Conservation (phyloP, 257 asterid genomes). For the Eustoma russellianum region DNA sequence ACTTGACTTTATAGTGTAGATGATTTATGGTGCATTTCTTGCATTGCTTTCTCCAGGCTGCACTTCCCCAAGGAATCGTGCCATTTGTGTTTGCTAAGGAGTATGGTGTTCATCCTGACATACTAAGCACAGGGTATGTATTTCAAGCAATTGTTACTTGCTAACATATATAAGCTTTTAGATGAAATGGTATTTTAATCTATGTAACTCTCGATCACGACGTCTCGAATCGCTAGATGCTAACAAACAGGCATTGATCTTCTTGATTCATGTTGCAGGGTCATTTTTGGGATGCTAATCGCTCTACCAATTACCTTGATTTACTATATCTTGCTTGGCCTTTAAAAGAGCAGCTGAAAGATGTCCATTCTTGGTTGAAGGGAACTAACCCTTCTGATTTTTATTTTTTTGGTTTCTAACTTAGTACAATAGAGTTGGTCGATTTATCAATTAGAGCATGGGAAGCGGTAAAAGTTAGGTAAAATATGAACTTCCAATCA, state of each 20-base stretch:
- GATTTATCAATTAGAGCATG: too few species aligned
- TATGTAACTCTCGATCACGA: too few species aligned
- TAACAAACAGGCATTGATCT: neutral
- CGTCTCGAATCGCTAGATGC: too few species aligned
- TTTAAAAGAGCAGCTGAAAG: conserved; percentile 29
- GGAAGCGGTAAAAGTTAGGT: too few species aligned
- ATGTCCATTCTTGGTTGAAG: conserved; percentile 11
- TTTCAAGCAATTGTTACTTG: too few species aligned
- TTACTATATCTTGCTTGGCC: conserved; percentile 71
- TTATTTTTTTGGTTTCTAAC: conserved; percentile 47
- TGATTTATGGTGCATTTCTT: neutral
- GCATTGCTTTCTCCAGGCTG: conserved; percentile 19
- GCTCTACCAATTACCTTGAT: conserved; percentile 87
- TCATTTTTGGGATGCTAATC: conserved; percentile 84
- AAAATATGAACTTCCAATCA: too few species aligned
- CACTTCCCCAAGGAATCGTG: conserved; percentile 43
- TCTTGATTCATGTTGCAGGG: conserved; percentile 37
- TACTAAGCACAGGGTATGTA: conserved; percentile 43
- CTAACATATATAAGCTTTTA: too few species aligned
- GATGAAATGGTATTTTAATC: too few species aligned
- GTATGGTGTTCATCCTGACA: conserved; percentile 41
- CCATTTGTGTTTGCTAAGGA: conserved; percentile 45
- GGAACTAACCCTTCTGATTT: conserved; percentile 25
- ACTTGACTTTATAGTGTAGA: too few species aligned
- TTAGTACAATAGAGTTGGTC: conserved; percentile 8